phyloP scores from a whole-genome alignment of 2,329 filamentous ascomycete genomes.

The Samsoniella hepiali region DNA sequence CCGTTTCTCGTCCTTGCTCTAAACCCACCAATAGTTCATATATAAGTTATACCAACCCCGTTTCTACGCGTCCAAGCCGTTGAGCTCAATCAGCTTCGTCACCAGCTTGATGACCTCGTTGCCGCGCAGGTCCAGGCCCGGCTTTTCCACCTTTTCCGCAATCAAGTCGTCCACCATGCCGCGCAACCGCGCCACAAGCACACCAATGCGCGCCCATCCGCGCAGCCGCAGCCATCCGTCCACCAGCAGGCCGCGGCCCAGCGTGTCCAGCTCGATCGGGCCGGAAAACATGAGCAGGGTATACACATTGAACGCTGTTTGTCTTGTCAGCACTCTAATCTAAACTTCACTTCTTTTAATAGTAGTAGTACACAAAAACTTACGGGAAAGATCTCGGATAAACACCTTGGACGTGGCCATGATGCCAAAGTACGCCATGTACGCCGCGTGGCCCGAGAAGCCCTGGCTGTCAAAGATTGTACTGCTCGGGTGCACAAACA shows the following conservation, averaged over 20 bases:
- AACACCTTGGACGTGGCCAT: conserved; percentile 92
- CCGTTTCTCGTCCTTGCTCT: background rate
- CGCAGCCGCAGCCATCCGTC: conserved; percentile 85
- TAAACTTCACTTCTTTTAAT: conserved; percentile 20
- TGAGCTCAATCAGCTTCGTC: conserved; percentile 77
- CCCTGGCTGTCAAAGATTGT: conserved; percentile 79
- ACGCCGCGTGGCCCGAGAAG: conserved; percentile 71
- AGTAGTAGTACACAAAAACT: conserved; percentile 34
- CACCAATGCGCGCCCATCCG: conserved; percentile 93
- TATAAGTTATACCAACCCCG: too few relatives aligned
- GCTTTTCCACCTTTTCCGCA: conserved; percentile 75
- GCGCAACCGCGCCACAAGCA: conserved; percentile 77
- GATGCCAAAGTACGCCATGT: conserved; percentile 86
- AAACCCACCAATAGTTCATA: too few relatives aligned
- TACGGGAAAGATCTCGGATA: conserved; percentile 83
- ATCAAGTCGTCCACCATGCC: conserved; percentile 85
- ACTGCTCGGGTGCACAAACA: conserved; percentile 90
- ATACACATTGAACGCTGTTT: conserved; percentile 78
- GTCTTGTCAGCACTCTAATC: conserved; percentile 16
- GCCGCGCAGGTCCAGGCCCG: conserved; percentile 54
- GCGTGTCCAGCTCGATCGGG: conserved; percentile 77
- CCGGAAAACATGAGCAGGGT: conserved; percentile 86
- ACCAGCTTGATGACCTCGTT: conserved; percentile 74
- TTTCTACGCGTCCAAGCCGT: conserved; percentile 69
- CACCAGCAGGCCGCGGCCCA: conserved; percentile 81